Evolutionary conservation across 768 basidiomycete genomes (phyloP).

Genomic region (Leccinum incarnatum): DNA sequence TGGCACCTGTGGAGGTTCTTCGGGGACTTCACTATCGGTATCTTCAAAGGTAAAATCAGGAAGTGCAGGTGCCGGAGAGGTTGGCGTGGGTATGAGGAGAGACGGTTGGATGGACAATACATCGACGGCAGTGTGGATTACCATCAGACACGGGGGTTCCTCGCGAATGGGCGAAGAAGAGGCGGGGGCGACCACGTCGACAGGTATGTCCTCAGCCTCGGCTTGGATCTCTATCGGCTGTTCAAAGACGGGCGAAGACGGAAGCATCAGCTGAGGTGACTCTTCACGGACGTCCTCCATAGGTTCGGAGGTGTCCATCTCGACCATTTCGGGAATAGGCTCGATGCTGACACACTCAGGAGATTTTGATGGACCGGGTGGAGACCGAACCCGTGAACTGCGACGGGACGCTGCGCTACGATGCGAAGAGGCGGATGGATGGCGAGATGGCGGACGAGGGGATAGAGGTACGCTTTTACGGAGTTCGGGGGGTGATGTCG

Average conservation of each 20-base stretch:
- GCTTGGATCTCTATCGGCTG: not conserved
- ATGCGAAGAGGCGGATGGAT: slow-evolving; percentile 7
- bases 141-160: slow-evolving; percentile 14
- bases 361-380: slow-evolving; percentile 6
- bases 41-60: slow-evolving; percentile 35
- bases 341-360: slow-evolving; percentile 6
- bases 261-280: slow-evolving; percentile 24
- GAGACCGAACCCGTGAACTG: slow-evolving; percentile 17
- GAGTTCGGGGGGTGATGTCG: slow-evolving; percentile 3
- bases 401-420: slow-evolving; percentile 21
- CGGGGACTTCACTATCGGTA: slow-evolving; percentile 25
- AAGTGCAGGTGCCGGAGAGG: slow-evolving; percentile 31
- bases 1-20: slow-evolving; percentile 16
- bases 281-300: slow-evolving; percentile 23
- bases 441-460: slow-evolving; percentile 21
- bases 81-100: slow-evolving; percentile 36
- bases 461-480: not conserved
- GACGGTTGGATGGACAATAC: slow-evolving; percentile 25
- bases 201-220: slow-evolving; percentile 1
- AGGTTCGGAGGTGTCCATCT: slow-evolving; percentile 13
- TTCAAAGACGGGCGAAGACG: slow-evolving; percentile 19
- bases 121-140: slow-evolving; percentile 29
- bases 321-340: slow-evolving; percentile 8
- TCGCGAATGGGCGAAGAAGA: slow-evolving; percentile 4
- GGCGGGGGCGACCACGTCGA: not conserved